Evolutionary conservation across 2,329 filamentous ascomycete genomes (phyloP).

Genomic region (Grosmannia serpens): DNA sequence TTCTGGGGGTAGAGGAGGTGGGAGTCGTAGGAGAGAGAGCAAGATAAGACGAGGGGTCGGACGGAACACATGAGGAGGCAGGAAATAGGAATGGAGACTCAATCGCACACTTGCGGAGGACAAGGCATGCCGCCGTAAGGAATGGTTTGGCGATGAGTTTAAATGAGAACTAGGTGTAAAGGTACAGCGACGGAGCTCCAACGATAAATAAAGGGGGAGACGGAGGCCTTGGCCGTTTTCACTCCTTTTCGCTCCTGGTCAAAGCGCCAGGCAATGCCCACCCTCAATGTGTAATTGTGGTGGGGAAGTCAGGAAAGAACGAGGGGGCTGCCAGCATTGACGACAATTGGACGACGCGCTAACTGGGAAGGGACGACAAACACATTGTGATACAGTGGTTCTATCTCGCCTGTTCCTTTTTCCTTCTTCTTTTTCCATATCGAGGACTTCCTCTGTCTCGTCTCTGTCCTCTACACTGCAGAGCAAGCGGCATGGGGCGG

Average conservation of each 20-base stretch:
- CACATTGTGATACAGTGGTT: too few species aligned
- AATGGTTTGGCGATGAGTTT: background rate
- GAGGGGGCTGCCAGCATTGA: background rate
- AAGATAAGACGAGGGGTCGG: background rate
- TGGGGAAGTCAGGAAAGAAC: background rate
- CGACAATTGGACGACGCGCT: background rate
- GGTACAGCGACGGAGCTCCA: background rate
- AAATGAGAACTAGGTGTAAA: background rate
- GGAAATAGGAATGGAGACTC: background rate
- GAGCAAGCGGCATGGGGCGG: background rate
- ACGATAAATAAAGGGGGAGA: background rate
- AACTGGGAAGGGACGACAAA: background rate
- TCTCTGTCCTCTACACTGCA: too few species aligned
- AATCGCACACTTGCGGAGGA: background rate
- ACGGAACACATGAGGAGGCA: background rate
- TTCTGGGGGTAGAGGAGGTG: background rate
- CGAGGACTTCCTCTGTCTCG: background rate
- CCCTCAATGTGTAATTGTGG: background rate
- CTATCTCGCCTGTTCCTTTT: too few species aligned
- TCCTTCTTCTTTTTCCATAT: background rate
- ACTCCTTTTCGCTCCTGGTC: background rate
- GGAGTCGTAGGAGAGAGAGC: constrained; percentile 1
- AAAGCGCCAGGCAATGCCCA: background rate
- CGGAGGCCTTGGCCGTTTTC: background rate
- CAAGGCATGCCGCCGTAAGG: background rate